Evolutionary conservation across 2,329 filamentous ascomycete species (phyloP), one percentile per base, ranked within the genome.

Genomic region (Colletotrichum endophyticum): DNA sequence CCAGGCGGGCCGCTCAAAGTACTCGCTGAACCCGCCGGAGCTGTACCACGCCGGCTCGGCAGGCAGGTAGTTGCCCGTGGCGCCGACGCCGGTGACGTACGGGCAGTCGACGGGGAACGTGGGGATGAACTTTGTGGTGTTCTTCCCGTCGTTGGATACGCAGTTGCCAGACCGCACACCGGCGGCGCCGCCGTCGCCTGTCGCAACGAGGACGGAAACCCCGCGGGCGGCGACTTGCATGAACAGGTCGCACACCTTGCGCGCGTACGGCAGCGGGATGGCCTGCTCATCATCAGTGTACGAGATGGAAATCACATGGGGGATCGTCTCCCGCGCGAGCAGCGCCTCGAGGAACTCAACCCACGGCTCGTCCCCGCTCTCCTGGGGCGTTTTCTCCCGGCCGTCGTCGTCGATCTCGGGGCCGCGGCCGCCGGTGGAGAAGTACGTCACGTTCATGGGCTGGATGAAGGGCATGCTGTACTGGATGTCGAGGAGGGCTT

Each of bases 81-180:
- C 83, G 59, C 81, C 85, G 25, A 84, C 82, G 4, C 79, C 72
- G 8, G 84, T 83, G 25, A 84, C 80, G 72, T 81, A 85, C 2
- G 85, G 85, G 76, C 85, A 86, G 53, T 69, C 66, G 13, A 77
- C 57, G 57, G 91, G 91, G 85, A 93, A 93, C 22, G 83, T 83
- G 1, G 91, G 88, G 4, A 89, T 81, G 83, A 92, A 93, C 15
- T 85, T 85, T 8, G 86, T 86, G 1, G 85, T 89, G 78, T 91
- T 89, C 74, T 86, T 88, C 49, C 91, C 91, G 72, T 92, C 90
- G 79, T 91, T 92, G 78, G 86, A 86, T 61, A 87, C 79, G 81
- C 91, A 93, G 12, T 72, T 67, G 7, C 70, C 69, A 0, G 25
- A 8, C 2, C 49, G 44, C 32, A 66, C 64, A 22, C 76, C 77